phyloP scores from a whole-genome alignment of 257 asterid species.

The Nicotiana noctiflora region DNA sequence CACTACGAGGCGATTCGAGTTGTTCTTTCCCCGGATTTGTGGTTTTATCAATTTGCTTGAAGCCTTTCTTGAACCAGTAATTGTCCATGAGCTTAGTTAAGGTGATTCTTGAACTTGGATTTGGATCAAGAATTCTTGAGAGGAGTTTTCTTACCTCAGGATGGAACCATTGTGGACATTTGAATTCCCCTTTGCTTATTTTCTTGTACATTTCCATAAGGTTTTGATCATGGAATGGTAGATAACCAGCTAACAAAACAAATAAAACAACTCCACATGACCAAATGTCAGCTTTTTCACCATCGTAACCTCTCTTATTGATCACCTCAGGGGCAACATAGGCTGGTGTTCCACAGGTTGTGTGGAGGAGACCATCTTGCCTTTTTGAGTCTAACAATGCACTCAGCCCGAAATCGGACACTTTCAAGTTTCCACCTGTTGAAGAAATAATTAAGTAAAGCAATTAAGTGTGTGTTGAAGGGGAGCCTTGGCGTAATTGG shows the following conservation, averaged over 20 bases:
- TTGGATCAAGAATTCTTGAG: constrained; percentile 67
- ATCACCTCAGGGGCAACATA: constrained; percentile 97
- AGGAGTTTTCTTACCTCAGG: constrained; percentile 62
- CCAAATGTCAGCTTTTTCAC: constrained; percentile 90
- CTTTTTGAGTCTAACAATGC: constrained; percentile 60
- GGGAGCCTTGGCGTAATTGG: no score
- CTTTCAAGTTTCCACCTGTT: constrained; percentile 46
- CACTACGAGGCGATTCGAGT: constrained; percentile 29
- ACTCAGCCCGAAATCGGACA: constrained; percentile 82
- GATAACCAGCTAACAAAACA: constrained; percentile 73
- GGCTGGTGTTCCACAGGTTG: constrained; percentile 93
- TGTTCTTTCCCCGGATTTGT: constrained; percentile 14
- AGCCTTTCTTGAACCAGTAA: constrained; percentile 70
- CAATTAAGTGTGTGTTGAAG: neutral
- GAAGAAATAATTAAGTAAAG: neutral
- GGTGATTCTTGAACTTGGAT: constrained; percentile 50
- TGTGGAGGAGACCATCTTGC: constrained; percentile 86
- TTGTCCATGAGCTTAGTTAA: constrained; percentile 62
- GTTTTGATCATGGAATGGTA: constrained; percentile 77
- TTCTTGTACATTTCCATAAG: constrained; percentile 72
- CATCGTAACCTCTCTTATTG: constrained; percentile 61
- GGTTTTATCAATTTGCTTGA: constrained; percentile 26
- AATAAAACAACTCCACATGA: constrained; percentile 81
- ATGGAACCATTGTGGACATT: constrained; percentile 83
- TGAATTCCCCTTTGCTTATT: constrained; percentile 61